Evolutionary conservation across 192 early-diverging fungal species (phyloP).

Genomic region (Backusella australiensis): DNA sequence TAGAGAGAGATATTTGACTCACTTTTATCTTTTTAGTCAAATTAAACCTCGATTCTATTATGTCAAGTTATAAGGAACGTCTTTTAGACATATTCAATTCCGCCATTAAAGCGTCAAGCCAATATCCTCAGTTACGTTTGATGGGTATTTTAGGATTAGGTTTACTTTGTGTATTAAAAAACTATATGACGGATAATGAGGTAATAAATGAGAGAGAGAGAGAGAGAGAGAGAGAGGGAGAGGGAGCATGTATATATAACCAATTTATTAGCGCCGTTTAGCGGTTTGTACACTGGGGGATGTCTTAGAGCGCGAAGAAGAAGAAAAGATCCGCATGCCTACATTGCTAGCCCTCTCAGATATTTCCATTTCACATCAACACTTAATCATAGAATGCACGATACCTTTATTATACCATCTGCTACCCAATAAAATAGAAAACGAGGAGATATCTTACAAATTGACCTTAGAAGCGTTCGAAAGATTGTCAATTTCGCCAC

Average conservation of each 20-base stretch:
- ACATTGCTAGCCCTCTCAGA: constrained; percentile 13
- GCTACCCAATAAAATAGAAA: constrained; percentile 32
- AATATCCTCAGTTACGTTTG: constrained; percentile 71
- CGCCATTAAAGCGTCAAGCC: constrained; percentile 63
- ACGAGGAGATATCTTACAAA: constrained; percentile 16
- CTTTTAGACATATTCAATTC: constrained; percentile 70
- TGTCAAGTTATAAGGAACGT: constrained; percentile 70
- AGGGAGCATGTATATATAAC: not conserved
- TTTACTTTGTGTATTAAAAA: constrained; percentile 55
- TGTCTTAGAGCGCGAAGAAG: constrained; percentile 44
- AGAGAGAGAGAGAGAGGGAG: not conserved
- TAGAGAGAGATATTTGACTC: not conserved
- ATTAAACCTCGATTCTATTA: constrained; percentile 51
- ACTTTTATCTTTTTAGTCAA: constrained; percentile 35
- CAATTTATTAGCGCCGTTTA: constrained; percentile 31
- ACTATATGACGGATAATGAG: constrained; percentile 60
- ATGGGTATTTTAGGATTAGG: constrained; percentile 71
- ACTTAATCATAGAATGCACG: constrained; percentile 43
- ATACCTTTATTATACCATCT: constrained; percentile 53
- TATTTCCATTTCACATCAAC: constrained; percentile 42
- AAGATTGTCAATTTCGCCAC: constrained; percentile 40
- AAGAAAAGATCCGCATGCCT: constrained; percentile 43
- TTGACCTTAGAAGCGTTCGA: constrained; percentile 45
- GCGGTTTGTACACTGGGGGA: constrained; percentile 50
- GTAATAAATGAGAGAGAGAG: not conserved